Percentiles rank a stretch among this genome's conserved stretches.
Evolutionary conservation across 371 early-diverging fungal genomes (phyloP).

Genomic region (Mucor plumbeus): DNA sequence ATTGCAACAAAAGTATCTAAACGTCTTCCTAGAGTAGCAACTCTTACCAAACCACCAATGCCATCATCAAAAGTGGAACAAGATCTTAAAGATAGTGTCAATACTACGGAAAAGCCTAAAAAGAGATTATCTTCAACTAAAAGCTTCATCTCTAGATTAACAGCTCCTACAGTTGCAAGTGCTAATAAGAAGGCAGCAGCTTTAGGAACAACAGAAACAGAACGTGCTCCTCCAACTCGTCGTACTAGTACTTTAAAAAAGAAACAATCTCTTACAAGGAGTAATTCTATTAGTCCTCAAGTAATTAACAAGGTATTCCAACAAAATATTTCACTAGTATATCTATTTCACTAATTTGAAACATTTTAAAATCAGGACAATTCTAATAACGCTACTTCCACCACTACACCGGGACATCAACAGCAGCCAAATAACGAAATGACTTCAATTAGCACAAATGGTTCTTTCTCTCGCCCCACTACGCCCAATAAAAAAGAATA

Average conservation of each 20-base stretch:
- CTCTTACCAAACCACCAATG: slow-evolving; percentile 1
- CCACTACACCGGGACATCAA: neutral
- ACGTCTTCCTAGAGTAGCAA: slow-evolving; percentile 12
- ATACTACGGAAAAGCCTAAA: slow-evolving; percentile 9
- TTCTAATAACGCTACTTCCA: no score
- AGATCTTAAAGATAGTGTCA: neutral
- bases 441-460: slow-evolving; percentile 3
- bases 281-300: neutral
- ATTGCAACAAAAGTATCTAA: slow-evolving; percentile 11
- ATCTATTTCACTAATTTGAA: neutral
- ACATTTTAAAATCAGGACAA: no score
- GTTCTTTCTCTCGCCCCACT: neutral
- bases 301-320: neutral
- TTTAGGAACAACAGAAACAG: neutral
- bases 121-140: slow-evolving; percentile 19
- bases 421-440: neutral
- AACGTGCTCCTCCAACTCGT: neutral
- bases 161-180: slow-evolving; percentile 26
- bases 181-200: slow-evolving; percentile 19
- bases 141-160: slow-evolving; percentile 25
- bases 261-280: neutral
- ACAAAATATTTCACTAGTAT: no score
- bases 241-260: neutral
- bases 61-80: neutral
- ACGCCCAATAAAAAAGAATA: neutral